A percentile compares a stretch with the other conserved stretches of the same genome.
These are phyloP conservation scores for Nicotiana obtusifolia DNA, from an alignment of 257 asterid genomes.

Conservation along the genomic window DNA sequence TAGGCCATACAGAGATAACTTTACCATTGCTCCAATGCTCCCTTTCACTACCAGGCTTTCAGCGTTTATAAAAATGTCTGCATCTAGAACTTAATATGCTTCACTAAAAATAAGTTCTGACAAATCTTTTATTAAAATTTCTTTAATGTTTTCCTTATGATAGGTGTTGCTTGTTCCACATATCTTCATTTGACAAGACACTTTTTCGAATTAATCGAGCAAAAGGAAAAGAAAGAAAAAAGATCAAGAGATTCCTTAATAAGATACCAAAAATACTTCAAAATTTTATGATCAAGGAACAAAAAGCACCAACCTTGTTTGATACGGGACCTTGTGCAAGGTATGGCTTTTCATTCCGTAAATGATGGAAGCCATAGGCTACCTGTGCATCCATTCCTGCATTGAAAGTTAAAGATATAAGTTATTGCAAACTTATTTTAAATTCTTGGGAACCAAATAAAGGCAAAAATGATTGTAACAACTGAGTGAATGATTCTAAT, in stretches of 20 bases:
- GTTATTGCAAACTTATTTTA: not conserved
- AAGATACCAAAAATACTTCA: not conserved
- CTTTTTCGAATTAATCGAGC: not conserved
- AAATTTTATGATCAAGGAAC: not conserved
- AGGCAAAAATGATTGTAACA: not conserved
- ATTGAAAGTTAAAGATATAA: constrained; percentile 1
- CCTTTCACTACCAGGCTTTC: no score
- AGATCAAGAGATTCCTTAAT: not conserved
- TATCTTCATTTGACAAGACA: not conserved
- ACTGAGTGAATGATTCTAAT: not conserved
- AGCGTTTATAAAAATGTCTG: no score
- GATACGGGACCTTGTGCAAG: constrained; percentile 94
- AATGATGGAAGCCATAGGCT: constrained; percentile 90
- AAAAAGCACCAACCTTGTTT: constrained; percentile 59
- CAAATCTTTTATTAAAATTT: not conserved
- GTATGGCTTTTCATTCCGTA: constrained; percentile 86
- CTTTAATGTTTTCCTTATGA: not conserved
- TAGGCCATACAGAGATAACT: no score
- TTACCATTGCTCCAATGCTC: no score
- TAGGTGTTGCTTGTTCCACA: not conserved
- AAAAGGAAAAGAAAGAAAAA: not conserved
- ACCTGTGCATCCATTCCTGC: constrained; percentile 98
- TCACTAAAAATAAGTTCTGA: not conserved
- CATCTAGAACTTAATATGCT: no score
- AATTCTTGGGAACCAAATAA: not conserved